These are phyloP conservation scores for Ustilago trichophora DNA, from an alignment of 1,284 basidiomycete species.

Conservation along the genomic window DNA sequence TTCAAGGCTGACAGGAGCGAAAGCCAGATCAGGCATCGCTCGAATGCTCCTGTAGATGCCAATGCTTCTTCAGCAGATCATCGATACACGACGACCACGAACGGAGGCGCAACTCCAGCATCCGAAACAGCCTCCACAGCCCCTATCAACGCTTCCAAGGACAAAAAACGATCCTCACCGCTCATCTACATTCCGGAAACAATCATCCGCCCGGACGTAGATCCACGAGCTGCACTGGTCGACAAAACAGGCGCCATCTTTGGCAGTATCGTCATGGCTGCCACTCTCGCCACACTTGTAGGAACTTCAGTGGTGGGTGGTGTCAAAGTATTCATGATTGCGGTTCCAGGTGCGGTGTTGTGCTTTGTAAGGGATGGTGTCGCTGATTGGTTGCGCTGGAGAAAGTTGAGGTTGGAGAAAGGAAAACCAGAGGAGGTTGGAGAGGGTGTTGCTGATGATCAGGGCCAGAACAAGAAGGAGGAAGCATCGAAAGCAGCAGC, in stretches of 20 bases:
- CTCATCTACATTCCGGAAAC: conserved; percentile 67
- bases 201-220: conserved; percentile 69
- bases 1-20: neutral
- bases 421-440: conserved; percentile 4
- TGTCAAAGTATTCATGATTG: conserved; percentile 75
- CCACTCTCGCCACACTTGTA: conserved; percentile 73
- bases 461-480: conserved; percentile 15
- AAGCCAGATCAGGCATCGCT: conserved; percentile 25
- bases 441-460: conserved; percentile 1
- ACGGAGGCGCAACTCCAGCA: conserved; percentile 6
- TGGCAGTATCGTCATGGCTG: conserved; percentile 69
- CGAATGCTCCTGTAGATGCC: conserved; percentile 2
- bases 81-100: neutral
- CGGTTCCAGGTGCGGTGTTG: conserved; percentile 81
- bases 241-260: conserved; percentile 71
- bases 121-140: conserved; percentile 18
- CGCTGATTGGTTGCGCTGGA: conserved; percentile 69
- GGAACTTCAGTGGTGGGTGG: conserved; percentile 71
- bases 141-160: neutral
- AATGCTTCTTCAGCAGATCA: neutral
- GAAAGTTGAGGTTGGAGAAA: conserved; percentile 20
- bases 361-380: conserved; percentile 78
- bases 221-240: conserved; percentile 69
- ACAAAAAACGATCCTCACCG: conserved; percentile 9
- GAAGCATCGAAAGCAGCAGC: conserved; percentile 10